phyloP scores from a whole-genome alignment of 345 rosid genomes.

The Hypericum perforatum region DNA sequence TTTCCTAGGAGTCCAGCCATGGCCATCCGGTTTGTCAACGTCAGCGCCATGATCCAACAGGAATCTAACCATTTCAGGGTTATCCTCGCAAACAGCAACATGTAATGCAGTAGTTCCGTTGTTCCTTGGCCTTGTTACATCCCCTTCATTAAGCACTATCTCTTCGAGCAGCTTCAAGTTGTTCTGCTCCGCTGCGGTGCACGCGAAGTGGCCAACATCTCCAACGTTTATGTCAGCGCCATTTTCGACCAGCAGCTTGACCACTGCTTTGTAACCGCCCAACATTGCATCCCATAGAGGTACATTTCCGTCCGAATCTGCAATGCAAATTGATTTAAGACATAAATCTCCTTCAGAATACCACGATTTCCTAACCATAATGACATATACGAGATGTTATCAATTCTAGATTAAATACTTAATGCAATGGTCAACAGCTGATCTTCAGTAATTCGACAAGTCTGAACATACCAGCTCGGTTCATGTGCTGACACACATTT shows the following conservation, averaged over 20 bases:
- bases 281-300: slow-evolving; percentile 84
- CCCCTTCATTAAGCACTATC: slow-evolving; percentile 43
- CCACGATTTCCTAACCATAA: too few relatives aligned
- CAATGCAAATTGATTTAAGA: slow-evolving; percentile 3
- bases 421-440: too few relatives aligned
- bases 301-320: slow-evolving; percentile 60
- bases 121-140: slow-evolving; percentile 38
- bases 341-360: too few relatives aligned
- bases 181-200: slow-evolving; percentile 63
- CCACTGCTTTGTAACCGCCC: slow-evolving; percentile 45
- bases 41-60: slow-evolving; percentile 61
- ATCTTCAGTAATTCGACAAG: too few relatives aligned
- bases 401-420: too few relatives aligned
- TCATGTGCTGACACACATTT: too few relatives aligned
- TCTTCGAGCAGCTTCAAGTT: slow-evolving; percentile 50
- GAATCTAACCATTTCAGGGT: slow-evolving; percentile 52
- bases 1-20: slow-evolving; percentile 58
- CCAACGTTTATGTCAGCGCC: slow-evolving; percentile 42
- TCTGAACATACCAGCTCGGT: too few relatives aligned
- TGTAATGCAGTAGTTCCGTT: slow-evolving; percentile 71
- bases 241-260: slow-evolving; percentile 34
- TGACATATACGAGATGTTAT: too few relatives aligned
- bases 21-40: slow-evolving; percentile 44
- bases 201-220: slow-evolving; percentile 68
- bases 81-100: slow-evolving; percentile 68